Conservation (phyloP, 208 protist species). For the Crithidia bombi region DNA sequence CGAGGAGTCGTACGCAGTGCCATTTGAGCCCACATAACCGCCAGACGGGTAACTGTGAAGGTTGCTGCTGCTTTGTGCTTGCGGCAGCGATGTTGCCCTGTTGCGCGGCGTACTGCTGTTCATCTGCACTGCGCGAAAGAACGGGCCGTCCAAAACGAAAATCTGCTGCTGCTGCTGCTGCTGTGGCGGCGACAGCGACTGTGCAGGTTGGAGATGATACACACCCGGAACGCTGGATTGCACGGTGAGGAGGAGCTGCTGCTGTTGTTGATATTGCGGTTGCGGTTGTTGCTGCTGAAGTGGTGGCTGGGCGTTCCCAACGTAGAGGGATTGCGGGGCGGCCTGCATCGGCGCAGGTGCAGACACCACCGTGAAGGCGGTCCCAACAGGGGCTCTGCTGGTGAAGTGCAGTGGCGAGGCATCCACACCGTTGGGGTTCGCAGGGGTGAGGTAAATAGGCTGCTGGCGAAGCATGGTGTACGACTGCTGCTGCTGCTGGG, state of each 20-base stretch:
- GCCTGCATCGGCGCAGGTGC: not conserved
- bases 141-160: constrained; percentile 19
- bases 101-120: constrained; percentile 2
- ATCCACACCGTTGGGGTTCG: not conserved
- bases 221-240: constrained; percentile 7
- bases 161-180: constrained; percentile 30
- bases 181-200: constrained; percentile 4
- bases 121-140: constrained; percentile 13
- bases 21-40: not conserved
- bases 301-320: not conserved
- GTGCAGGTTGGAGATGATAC: constrained; percentile 17
- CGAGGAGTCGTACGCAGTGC: not conserved
- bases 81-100: not conserved
- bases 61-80: not conserved
- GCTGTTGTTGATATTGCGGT: constrained; percentile 7
- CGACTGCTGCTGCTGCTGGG: constrained; percentile 15
- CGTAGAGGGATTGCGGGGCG: constrained; percentile 8
- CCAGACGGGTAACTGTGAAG: not conserved
- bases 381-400: not conserved
- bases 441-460: constrained; percentile 10
- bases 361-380: constrained; percentile 13
- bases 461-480: constrained; percentile 17
- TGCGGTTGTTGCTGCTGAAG: constrained; percentile 8
- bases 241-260: constrained; percentile 26
- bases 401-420: constrained; percentile 1